Conservation (phyloP, 2,329 filamentous ascomycete species). For the Periconia sp. region DNA sequence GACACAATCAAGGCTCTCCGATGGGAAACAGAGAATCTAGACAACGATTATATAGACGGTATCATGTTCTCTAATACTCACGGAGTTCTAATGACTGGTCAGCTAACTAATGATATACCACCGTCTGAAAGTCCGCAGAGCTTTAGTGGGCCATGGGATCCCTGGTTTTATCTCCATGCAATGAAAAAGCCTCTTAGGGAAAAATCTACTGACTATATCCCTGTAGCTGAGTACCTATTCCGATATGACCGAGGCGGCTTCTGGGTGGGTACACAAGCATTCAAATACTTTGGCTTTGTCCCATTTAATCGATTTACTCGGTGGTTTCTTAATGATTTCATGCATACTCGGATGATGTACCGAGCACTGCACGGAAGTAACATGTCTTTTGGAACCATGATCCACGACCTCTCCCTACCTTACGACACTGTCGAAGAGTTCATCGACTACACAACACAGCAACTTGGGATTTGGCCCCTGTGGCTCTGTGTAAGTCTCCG, state of each 20-base stretch:
- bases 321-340: constrained; percentile 62
- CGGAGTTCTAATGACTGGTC: constrained; percentile 14
- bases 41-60: constrained; percentile 16
- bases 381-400: constrained; percentile 59
- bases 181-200: constrained; percentile 1
- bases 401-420: constrained; percentile 66
- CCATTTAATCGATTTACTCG: constrained; percentile 65
- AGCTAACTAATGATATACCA: constrained; percentile 1
- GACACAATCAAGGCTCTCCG: constrained; percentile 53
- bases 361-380: constrained; percentile 63
- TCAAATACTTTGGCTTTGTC: constrained; percentile 59
- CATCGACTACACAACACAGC: constrained; percentile 54
- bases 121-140: not conserved
- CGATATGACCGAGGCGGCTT: constrained; percentile 67
- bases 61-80: constrained; percentile 15
- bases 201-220: constrained; percentile 33
- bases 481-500: no score
- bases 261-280: constrained; percentile 65
- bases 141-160: constrained; percentile 51
- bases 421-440: constrained; percentile 56
- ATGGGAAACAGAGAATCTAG: constrained; percentile 18
- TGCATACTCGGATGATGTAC: constrained; percentile 66
- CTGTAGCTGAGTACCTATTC: constrained; percentile 60
- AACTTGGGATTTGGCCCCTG: constrained; percentile 57
- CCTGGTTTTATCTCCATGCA: constrained; percentile 75